Percentiles rank a stretch among this genome's conserved stretches.
Conservation (phyloP, 371 early-diverging fungal genomes). For the Parasitella parasitica region DNA sequence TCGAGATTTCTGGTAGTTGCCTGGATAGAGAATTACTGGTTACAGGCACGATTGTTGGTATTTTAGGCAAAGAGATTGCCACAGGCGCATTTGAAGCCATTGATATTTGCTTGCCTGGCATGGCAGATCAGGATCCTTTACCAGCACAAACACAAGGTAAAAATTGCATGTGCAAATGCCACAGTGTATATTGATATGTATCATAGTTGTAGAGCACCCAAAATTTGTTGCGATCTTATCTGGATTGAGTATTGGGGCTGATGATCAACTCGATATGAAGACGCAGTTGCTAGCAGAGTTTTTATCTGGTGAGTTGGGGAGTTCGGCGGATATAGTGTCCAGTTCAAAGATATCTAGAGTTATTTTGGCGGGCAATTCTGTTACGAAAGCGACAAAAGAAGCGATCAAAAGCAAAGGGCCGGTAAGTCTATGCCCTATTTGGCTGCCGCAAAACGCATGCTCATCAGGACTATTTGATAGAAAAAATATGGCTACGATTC, state of each 20-base stretch:
- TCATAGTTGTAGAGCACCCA: neutral
- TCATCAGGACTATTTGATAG: conserved; percentile 5
- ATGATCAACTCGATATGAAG: conserved; percentile 47
- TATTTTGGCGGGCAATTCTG: conserved; percentile 78
- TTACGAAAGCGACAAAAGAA: conserved; percentile 37
- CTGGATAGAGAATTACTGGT: conserved; percentile 55
- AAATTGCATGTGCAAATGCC: neutral
- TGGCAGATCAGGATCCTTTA: conserved; percentile 57
- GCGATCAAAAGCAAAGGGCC: conserved; percentile 35
- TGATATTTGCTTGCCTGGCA: conserved; percentile 77
- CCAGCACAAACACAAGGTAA: neutral
- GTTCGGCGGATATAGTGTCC: conserved; percentile 32
- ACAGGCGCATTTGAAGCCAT: conserved; percentile 80
- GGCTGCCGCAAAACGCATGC: neutral
- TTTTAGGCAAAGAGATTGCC: conserved; percentile 72
- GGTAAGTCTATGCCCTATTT: neutral
- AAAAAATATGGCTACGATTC: conserved; percentile 62
- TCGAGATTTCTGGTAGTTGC: conserved; percentile 61
- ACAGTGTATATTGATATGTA: neutral
- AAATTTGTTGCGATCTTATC: conserved; percentile 81
- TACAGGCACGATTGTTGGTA: conserved; percentile 75
- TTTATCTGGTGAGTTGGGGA: conserved; percentile 77
- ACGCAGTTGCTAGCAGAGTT: conserved; percentile 77
- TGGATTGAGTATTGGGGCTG: conserved; percentile 69
- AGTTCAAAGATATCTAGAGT: conserved; percentile 60